Base-by-base conservation (phyloP, 2,329 filamentous ascomycete species). In the Aspergillus fijiensis region DNA sequence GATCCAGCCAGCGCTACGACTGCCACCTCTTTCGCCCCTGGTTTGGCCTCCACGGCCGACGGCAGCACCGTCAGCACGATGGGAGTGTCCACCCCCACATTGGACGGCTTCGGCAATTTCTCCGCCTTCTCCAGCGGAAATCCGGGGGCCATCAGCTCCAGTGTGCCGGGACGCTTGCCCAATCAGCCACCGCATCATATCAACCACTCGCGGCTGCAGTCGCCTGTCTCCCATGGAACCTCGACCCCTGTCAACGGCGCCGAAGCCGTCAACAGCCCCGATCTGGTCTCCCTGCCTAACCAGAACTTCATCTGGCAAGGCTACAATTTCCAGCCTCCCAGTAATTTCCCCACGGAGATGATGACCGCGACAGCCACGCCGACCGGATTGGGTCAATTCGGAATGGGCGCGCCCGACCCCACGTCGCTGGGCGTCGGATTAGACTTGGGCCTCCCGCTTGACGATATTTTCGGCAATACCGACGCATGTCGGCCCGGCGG, bases 281-380 rank as follows among this genome's bases (percentile, higher is more conserved):
- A 78, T 42, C 67, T 78, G 21, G 76, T 78, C 14, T 77, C 76
- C 1, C 73, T 78, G 39, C 76, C 76, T 0, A 75, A 76, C 51
- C 75, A 75, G 55, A 76, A 76, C 50, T 78, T 77, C 58, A 63
- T 75, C 42, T 78, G 75, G 75, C 76, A 77, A 60, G 73, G 72
- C 5, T 76, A 77, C 57, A 75, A 72, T 47, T 72, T 73, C 62
- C 72, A 73, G 49, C 67, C 69, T 4, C 67, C 63, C 33, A 45
- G n/a, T 16, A 64, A 65, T 12, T 53, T 63, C 14, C 29, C 58
- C 0, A 45, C 64, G n/a, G 63, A 68, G 1, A 49, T 63, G n/a
- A 52, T 67, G 1, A 57, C 65, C 19, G 67, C 70, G 25, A 67
- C 68, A 51, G 65, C 68, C 9, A 57, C 66, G 12, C 56, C 70